Percentiles rank a stretch among this genome's conserved stretches.
Evolutionary conservation across 371 early-diverging fungal genomes (phyloP).

Genomic region (Apophysomyces sp.): DNA sequence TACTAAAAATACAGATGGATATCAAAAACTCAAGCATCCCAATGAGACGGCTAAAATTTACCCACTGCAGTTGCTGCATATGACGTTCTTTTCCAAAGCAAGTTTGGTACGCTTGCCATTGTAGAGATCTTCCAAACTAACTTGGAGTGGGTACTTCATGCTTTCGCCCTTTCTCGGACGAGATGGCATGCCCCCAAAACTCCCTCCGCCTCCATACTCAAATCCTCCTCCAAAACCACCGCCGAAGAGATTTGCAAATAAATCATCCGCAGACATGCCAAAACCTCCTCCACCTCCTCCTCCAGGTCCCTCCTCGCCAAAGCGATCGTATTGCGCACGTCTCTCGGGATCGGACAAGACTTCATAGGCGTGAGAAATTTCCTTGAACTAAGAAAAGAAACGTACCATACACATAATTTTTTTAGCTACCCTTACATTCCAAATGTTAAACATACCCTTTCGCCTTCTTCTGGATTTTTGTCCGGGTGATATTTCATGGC

Average conservation of each 20-base stretch:
- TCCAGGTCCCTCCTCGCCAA: constrained; percentile 82
- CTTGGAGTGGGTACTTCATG: constrained; percentile 58
- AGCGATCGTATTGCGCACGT: constrained; percentile 83
- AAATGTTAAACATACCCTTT: constrained; percentile 26
- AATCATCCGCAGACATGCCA: constrained; percentile 72
- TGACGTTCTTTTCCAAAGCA: constrained; percentile 38
- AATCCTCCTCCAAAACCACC: constrained; percentile 14
- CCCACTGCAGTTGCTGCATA: constrained; percentile 69
- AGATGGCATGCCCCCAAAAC: constrained; percentile 8
- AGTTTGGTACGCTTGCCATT: constrained; percentile 58
- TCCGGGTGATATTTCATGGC: constrained; percentile 97
- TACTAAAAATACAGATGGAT: constrained; percentile 40
- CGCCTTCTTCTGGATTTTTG: constrained; percentile 58
- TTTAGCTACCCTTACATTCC: not conserved
- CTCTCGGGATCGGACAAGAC: constrained; percentile 88
- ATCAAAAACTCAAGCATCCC: not conserved
- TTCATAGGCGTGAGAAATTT: constrained; percentile 94
- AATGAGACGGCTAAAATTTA: constrained; percentile 15
- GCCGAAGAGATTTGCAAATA: constrained; percentile 81
- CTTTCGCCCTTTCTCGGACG: constrained; percentile 70
- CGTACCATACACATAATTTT: not conserved
- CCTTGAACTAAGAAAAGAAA: constrained; percentile 77
- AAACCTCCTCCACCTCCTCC: constrained; percentile 54
- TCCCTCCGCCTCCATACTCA: constrained; percentile 9
- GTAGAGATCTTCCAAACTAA: constrained; percentile 86